Percentiles rank a stretch among this genome's conserved stretches.
These are phyloP conservation scores for Lecanicillium sp. DNA, from an alignment of 2,329 filamentous ascomycete species.

Conservation along the genomic window DNA sequence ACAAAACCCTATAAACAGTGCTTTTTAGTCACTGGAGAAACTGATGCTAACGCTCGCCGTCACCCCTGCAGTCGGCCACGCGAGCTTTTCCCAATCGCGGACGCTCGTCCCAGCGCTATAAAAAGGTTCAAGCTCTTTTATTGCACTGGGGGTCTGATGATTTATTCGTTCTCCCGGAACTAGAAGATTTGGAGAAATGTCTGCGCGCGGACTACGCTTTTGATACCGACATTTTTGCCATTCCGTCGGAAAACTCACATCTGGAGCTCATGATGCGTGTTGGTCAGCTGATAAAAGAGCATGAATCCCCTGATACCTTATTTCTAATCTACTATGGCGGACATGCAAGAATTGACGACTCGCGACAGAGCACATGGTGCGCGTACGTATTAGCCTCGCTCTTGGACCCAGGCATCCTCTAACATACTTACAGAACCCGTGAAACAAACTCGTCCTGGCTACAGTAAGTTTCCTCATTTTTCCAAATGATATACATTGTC, in stretches of 20 bases:
- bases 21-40: too few relatives aligned
- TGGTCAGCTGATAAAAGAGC: conserved; percentile 47
- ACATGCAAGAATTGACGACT: conserved; percentile 52
- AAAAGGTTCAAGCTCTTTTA: conserved; percentile 45
- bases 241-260: conserved; percentile 51
- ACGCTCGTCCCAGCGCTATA: conserved; percentile 44
- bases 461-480: conserved; percentile 31
- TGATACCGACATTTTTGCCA: conserved; percentile 49
- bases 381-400: conserved; percentile 32
- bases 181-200: conserved; percentile 48
- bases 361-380: conserved; percentile 53
- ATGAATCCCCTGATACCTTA: conserved; percentile 47
- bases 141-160: conserved; percentile 53
- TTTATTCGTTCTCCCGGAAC: conserved; percentile 49
- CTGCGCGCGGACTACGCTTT: conserved; percentile 48
- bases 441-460: conserved; percentile 45
- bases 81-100: conserved; percentile 51
- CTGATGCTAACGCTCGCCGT: conserved; percentile 2
- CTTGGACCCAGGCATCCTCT: conserved; percentile 4
- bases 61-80: conserved; percentile 39
- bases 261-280: conserved; percentile 51
- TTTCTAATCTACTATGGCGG: conserved; percentile 54
- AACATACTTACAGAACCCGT: conserved; percentile 31
- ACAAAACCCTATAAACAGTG: too few relatives aligned
- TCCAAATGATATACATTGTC: conserved; percentile 2